These are phyloP conservation scores for Colletotrichum limetticola DNA, from an alignment of 2,329 filamentous ascomycete genomes.

Conservation along the genomic window DNA sequence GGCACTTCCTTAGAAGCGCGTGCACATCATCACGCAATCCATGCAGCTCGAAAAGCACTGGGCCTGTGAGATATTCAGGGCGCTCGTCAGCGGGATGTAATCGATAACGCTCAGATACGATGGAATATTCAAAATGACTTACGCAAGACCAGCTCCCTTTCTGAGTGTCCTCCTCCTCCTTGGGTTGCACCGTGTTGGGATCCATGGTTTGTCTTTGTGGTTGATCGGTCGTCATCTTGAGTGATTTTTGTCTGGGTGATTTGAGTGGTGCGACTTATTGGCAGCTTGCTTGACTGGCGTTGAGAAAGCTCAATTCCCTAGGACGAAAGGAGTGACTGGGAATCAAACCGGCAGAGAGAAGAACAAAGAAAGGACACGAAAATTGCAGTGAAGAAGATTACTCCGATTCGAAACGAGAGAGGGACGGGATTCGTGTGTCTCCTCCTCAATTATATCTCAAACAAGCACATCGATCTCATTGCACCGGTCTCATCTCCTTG, in stretches of 20 bases:
- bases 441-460: slow-evolving; percentile 14
- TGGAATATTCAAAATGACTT: background rate
- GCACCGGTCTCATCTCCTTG: background rate
- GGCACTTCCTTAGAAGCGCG: background rate
- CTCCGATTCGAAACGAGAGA: background rate
- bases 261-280: background rate
- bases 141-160: slow-evolving; percentile 2
- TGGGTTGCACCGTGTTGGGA: background rate
- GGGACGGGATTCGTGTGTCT: background rate
- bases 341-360: background rate
- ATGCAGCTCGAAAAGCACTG: slow-evolving; percentile 15
- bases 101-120: background rate
- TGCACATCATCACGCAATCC: slow-evolving; percentile 10
- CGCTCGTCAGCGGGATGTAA: background rate
- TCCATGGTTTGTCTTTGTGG: slow-evolving; percentile 7
- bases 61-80: background rate
- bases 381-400: background rate
- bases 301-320: background rate
- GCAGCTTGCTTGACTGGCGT: background rate
- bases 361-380: background rate
- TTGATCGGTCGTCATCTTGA: slow-evolving; percentile 1
- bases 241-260: background rate
- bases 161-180: background rate
- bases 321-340: background rate
- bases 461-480: background rate